Percentiles rank a stretch among this genome's conserved stretches.
These are phyloP conservation scores for Pestalotiopsis fici DNA, from an alignment of 2,329 filamentous ascomycete species.

Conservation along the genomic window DNA sequence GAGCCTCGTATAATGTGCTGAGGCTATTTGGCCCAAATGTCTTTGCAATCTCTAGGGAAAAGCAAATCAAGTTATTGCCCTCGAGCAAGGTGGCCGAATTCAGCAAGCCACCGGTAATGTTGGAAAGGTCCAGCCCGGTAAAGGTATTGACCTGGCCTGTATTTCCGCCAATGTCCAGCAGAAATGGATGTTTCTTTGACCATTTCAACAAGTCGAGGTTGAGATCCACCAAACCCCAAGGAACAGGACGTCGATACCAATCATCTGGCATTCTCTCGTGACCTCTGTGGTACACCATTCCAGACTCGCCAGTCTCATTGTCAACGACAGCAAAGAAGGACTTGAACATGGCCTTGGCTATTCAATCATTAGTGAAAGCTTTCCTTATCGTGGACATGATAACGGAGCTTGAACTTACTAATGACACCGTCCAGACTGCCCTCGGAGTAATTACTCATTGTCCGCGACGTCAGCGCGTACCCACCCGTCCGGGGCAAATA, in stretches of 20 bases:
- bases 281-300: not conserved
- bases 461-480: conserved; percentile 39
- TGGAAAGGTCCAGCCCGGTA: conserved; percentile 20
- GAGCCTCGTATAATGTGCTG: not conserved
- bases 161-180: conserved; percentile 27
- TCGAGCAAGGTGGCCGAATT: conserved; percentile 21
- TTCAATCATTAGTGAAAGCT: not conserved
- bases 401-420: not conserved
- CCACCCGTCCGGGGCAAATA: conserved; percentile 51
- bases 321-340: not conserved
- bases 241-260: conserved; percentile 28
- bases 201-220: conserved; percentile 18
- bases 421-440: not conserved
- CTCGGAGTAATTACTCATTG: conserved; percentile 42
- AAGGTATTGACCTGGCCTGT: conserved; percentile 27
- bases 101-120: conserved; percentile 27
- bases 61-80: conserved; percentile 37
- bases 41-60: not conserved
- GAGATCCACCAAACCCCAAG: conserved; percentile 31
- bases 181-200: conserved; percentile 20
- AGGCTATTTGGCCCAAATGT: not conserved
- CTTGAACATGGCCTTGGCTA: not conserved
- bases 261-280: conserved; percentile 42
- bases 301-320: not conserved
- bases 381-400: not conserved